Base-by-base conservation (phyloP, 2,329 filamentous ascomycete genomes). In the Aspergillus caelatus region DNA sequence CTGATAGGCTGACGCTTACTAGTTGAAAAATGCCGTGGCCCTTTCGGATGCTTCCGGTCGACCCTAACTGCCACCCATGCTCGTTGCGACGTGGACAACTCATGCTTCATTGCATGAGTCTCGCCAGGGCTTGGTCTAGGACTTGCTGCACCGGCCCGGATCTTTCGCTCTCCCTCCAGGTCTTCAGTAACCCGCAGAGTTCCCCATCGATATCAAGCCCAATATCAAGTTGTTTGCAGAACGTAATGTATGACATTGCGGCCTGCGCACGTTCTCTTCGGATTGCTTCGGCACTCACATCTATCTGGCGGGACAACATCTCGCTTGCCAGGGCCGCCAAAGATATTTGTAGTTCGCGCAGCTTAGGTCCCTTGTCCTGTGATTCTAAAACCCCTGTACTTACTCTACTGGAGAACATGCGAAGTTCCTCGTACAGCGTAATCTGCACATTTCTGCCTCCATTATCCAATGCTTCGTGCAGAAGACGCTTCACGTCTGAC, bases 151-250 rank as follows among this genome's bases (percentile, higher is more conserved):
- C 71, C 55, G 73, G 69, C 34, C 70, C 74, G 57, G 79, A 80
- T 71, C 80, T 69, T 67, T 82, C 81, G 48, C 67, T 67, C 21
- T 70, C 68, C 54, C 74, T 70, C 81, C 81, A 82, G 28, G 60
- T 57, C 58, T 67, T 66, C 39, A 80, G 62, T 46, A 50, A 56
- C 54, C 64, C 63, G 30, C 65, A 68, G 16, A 78, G 60, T 30
- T 60, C 64, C 23, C 70, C 65, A 23, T 63, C 60, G 55, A 77
- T 58, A 50, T 63, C 58, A 28, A 67, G 43, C 34, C 62, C 70
- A 46, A 52, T 65, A 19, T 41, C 39, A 10, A 41, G 39, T 67
- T 67, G 58, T 57, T 65, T 67, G 58, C 70, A 71, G 60, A 77
- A 58, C 32, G 67, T 68, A 59, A 76, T 67, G 64, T 76, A 80